Conservation (phyloP, 352 stramenopile genomes). For the Lagenidium giganteum region DNA sequence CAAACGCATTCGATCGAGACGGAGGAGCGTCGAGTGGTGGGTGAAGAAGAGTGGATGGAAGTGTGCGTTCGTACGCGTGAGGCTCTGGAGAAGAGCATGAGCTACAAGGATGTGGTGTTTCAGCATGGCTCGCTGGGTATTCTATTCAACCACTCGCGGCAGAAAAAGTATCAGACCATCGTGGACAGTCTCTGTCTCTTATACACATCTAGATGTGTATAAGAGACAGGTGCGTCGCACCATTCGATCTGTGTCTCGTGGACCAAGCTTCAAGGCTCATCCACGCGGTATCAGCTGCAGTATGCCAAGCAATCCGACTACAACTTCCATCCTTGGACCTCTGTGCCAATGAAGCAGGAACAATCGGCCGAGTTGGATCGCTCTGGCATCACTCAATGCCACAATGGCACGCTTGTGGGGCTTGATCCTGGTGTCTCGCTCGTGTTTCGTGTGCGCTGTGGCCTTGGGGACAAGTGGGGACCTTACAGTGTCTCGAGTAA, state of each 20-base stretch:
- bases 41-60: constrained; percentile 78
- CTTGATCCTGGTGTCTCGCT: constrained; percentile 26
- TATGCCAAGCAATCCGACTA: constrained; percentile 33
- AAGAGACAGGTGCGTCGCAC: constrained; percentile 23
- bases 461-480: constrained; percentile 27
- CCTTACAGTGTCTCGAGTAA: constrained; percentile 30
- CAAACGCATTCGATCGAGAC: background rate
- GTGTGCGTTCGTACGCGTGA: constrained; percentile 49
- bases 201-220: too few relatives aligned
- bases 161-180: constrained; percentile 63
- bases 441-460: constrained; percentile 34
- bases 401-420: constrained; percentile 29
- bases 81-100: constrained; percentile 39
- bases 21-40: constrained; percentile 27
- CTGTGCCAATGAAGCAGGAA: constrained; percentile 28
- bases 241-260: constrained; percentile 35
- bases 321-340: constrained; percentile 32
- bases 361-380: constrained; percentile 9
- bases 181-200: constrained; percentile 83
- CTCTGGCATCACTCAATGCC: constrained; percentile 14
- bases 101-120: constrained; percentile 66
- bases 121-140: constrained; percentile 69
- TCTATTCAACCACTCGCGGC: constrained; percentile 67
- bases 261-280: constrained; percentile 18
- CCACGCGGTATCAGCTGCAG: constrained; percentile 31